Conservation (phyloP, 257 asterid genomes). For the Capsicum pubescens region DNA sequence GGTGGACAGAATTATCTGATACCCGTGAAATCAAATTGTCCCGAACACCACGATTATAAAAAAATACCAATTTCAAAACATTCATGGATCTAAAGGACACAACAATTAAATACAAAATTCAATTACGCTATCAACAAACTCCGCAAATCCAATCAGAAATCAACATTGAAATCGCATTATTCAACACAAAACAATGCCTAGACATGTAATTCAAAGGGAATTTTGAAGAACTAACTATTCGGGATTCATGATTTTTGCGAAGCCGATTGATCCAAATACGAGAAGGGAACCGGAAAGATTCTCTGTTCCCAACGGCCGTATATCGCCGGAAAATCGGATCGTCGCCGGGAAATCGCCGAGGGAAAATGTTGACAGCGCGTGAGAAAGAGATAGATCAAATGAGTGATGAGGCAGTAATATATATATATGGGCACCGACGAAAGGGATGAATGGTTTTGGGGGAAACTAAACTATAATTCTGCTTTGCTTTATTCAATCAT, state of each 20-base stretch:
- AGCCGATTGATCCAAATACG: neutral
- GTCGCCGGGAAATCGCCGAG: conserved; percentile 23
- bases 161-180: neutral
- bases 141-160: neutral
- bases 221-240: conserved; percentile 23
- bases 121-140: neutral
- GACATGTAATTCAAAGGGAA: neutral
- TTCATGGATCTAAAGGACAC: conserved; percentile 4
- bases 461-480: neutral
- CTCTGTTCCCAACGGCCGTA: neutral
- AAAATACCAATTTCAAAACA: neutral
- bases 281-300: conserved; percentile 1
- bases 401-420: neutral
- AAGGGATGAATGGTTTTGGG: neutral
- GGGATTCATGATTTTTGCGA: conserved; percentile 32
- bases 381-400: neutral
- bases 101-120: neutral
- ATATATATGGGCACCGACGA: neutral
- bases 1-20: neutral
- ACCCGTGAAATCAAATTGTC: neutral
- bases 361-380: conserved; percentile 6
- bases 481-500: neutral
- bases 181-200: neutral
- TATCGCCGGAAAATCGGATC: neutral
- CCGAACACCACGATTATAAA: neutral